phyloP scores from a whole-genome alignment of 106 monocot genomes.

The Chionographis japonica region DNA sequence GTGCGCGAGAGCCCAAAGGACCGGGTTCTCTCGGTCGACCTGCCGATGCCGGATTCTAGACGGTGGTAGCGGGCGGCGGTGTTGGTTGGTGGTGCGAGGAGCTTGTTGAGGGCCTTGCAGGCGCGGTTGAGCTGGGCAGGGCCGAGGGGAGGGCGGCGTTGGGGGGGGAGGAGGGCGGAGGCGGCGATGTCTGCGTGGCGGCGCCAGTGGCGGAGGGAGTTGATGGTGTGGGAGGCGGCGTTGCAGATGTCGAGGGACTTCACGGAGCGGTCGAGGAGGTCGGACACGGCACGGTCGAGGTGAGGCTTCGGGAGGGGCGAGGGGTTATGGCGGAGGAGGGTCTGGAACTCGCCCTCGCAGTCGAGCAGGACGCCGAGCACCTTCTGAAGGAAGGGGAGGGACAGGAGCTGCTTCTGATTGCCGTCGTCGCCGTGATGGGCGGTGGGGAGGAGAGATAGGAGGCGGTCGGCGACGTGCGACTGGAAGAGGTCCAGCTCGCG shows the following conservation, averaged over 20 bases:
- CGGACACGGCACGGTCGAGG: constrained; percentile 30
- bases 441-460: constrained; percentile 31
- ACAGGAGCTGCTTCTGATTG: constrained; percentile 10
- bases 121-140: constrained; percentile 42
- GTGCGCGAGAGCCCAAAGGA: constrained; percentile 16
- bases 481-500: constrained; percentile 60
- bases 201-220: constrained; percentile 34
- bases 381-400: constrained; percentile 49
- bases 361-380: constrained; percentile 42
- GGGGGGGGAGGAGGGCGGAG: constrained; percentile 5
- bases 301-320: constrained; percentile 15
- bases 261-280: constrained; percentile 52
- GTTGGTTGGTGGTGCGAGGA: constrained; percentile 16
- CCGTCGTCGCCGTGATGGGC: neutral
- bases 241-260: constrained; percentile 74
- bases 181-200: constrained; percentile 57
- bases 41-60: neutral
- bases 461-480: constrained; percentile 43
- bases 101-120: constrained; percentile 42
- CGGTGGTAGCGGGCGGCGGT: neutral
- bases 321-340: constrained; percentile 3
- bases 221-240: constrained; percentile 35
- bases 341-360: constrained; percentile 27
- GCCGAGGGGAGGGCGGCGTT: neutral
- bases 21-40: constrained; percentile 10